Evolutionary conservation across 331 rosid species (phyloP).

Genomic region (Telfairia occidentalis): DNA sequence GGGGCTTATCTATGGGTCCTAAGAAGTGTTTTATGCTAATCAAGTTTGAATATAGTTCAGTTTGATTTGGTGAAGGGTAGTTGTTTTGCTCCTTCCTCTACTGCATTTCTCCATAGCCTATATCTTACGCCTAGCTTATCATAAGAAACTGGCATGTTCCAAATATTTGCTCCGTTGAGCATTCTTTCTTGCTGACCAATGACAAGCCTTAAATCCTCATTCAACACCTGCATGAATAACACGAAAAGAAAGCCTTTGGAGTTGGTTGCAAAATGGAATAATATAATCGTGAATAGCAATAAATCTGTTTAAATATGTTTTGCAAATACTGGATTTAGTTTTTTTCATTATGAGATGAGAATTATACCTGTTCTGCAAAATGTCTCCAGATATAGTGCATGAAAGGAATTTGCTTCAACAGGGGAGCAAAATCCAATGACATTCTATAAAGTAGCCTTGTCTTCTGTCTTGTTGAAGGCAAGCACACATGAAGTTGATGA

Average conservation of each 20-base stretch:
- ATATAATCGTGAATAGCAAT: neutral
- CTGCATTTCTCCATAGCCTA: slow-evolving; percentile 77
- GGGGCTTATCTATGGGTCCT: neutral
- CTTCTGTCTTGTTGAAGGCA: slow-evolving; percentile 70
- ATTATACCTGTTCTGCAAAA: slow-evolving; percentile 72
- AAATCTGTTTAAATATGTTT: neutral
- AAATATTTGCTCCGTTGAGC: slow-evolving; percentile 65
- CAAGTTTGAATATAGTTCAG: neutral
- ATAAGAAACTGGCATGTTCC: slow-evolving; percentile 78
- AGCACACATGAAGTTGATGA: slow-evolving; percentile 95
- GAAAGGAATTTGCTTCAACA: slow-evolving; percentile 73
- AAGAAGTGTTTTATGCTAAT: slow-evolving; percentile 1
- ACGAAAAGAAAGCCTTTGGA: neutral
- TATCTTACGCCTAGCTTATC: slow-evolving; percentile 92
- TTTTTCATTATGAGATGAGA: neutral
- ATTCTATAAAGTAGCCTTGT: slow-evolving; percentile 88
- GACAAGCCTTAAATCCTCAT: slow-evolving; percentile 80
- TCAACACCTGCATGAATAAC: slow-evolving; percentile 41
- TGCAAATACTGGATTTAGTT: neutral
- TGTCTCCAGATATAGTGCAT: slow-evolving; percentile 68
- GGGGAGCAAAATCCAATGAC: slow-evolving; percentile 89
- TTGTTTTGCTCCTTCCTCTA: slow-evolving; percentile 55
- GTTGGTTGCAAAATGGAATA: neutral
- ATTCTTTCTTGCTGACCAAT: slow-evolving; percentile 89
- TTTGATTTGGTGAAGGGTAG: slow-evolving; percentile 41